Evolutionary conservation across 495 filamentous ascomycete genomes (phyloP).

Genomic region (Sordaria brevicollis): DNA sequence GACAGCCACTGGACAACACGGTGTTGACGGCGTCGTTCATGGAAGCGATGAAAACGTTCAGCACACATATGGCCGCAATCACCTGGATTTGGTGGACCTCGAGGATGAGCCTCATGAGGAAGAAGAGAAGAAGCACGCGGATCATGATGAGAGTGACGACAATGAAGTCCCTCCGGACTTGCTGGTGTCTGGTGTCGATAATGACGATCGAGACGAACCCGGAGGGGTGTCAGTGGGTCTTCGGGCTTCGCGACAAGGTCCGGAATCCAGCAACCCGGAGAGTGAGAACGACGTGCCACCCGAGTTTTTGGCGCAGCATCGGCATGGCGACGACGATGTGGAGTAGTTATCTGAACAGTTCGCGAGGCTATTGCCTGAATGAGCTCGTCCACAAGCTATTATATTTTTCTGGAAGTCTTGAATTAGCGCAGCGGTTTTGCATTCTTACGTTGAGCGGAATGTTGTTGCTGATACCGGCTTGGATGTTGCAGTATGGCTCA

Average conservation of each 20-base stretch:
- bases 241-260: background rate
- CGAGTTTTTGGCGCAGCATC: slow-evolving; percentile 24
- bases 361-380: background rate
- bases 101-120: slow-evolving; percentile 6
- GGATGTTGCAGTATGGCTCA: background rate
- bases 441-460: background rate
- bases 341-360: background rate
- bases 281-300: slow-evolving; percentile 31
- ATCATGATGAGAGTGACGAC: slow-evolving; percentile 12
- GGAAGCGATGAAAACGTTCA: slow-evolving; percentile 14
- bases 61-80: slow-evolving; percentile 16
- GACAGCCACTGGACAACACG: background rate
- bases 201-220: background rate
- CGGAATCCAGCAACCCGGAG: slow-evolving; percentile 13
- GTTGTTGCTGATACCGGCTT: too few species aligned
- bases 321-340: slow-evolving; percentile 1
- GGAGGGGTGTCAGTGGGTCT: background rate
- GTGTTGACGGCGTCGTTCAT: background rate
- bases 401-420: background rate
- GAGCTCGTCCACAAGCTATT: background rate
- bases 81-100: slow-evolving; percentile 30
- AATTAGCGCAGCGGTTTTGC: background rate
- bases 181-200: slow-evolving; percentile 1
- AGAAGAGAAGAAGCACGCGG: slow-evolving; percentile 11
- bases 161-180: slow-evolving; percentile 17